Evolutionary conservation across 1,139 yeast species (phyloP).

Genomic region (Blastobotrys aristatus): DNA sequence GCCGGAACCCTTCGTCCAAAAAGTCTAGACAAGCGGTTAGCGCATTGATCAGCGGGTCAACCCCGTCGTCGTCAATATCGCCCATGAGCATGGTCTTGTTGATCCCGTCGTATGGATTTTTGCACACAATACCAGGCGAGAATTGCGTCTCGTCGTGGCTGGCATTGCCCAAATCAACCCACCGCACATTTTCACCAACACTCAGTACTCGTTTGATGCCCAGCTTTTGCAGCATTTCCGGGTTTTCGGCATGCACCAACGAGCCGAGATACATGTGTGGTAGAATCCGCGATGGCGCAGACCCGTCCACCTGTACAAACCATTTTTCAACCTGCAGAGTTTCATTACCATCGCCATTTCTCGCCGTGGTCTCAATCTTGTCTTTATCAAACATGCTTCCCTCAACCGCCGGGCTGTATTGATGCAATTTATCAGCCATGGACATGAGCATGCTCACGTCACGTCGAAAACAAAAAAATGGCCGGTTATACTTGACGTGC

Average conservation of each 20-base stretch:
- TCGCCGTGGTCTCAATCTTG: not conserved
- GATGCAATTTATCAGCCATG: constrained; percentile 55
- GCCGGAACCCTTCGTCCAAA: constrained; percentile 39
- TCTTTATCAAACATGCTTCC: not conserved
- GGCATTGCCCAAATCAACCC: constrained; percentile 36
- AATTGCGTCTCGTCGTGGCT: not conserved
- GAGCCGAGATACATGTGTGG: constrained; percentile 87
- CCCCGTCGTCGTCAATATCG: constrained; percentile 48
- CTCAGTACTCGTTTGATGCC: constrained; percentile 75
- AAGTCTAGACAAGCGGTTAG: constrained; percentile 42
- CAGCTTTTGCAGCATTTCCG: constrained; percentile 54
- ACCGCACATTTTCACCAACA: constrained; percentile 78
- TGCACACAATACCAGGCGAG: constrained; percentile 13
- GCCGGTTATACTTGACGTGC: constrained; percentile 63
- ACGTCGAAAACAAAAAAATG: constrained; percentile 74
- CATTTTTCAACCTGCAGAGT: constrained; percentile 20
- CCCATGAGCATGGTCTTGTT: constrained; percentile 38
- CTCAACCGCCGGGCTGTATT: constrained; percentile 45
- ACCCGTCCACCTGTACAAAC: constrained; percentile 43
- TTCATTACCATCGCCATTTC: not conserved
- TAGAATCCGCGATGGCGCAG: constrained; percentile 67
- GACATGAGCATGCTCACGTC: constrained; percentile 65
- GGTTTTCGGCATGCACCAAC: constrained; percentile 71
- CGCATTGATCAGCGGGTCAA: constrained; percentile 41
- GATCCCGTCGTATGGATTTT: constrained; percentile 25